Conservation (phyloP, 2,329 filamentous ascomycete genomes). For the Exophiala spinifera region DNA sequence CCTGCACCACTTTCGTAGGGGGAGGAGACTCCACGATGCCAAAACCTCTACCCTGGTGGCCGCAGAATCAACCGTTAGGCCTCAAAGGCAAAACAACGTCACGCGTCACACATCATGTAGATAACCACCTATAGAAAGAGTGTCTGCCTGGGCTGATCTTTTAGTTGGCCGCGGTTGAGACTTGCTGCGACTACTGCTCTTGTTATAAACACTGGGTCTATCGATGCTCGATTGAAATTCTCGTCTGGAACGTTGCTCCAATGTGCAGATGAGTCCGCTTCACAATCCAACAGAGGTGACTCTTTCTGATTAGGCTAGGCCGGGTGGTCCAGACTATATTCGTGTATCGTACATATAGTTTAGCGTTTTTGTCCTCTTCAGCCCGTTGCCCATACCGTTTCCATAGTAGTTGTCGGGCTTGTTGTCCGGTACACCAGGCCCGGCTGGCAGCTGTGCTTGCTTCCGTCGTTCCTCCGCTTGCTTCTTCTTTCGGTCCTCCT, state of each 20-base stretch:
- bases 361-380: conserved; percentile 19
- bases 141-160: no score
- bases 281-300: no score
- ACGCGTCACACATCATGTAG: no score
- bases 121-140: no score
- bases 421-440: conserved; percentile 8
- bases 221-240: no score
- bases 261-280: no score
- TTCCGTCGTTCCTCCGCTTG: background rate
- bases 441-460: background rate
- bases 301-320: background rate
- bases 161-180: no score
- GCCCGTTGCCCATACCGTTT: conserved; percentile 13
- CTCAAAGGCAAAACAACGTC: no score
- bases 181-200: no score
- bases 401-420: conserved; percentile 21
- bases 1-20: conserved; percentile 7
- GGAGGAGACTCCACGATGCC: conserved; percentile 4
- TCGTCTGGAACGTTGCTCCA: no score
- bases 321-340: background rate
- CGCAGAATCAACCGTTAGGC: no score
- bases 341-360: conserved; percentile 26
- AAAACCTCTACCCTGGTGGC: background rate
- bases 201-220: no score
- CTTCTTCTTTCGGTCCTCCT: conserved; percentile 1